Conservation (phyloP, 306 rosid genomes). For the Pterocarpus macrocarpus region DNA sequence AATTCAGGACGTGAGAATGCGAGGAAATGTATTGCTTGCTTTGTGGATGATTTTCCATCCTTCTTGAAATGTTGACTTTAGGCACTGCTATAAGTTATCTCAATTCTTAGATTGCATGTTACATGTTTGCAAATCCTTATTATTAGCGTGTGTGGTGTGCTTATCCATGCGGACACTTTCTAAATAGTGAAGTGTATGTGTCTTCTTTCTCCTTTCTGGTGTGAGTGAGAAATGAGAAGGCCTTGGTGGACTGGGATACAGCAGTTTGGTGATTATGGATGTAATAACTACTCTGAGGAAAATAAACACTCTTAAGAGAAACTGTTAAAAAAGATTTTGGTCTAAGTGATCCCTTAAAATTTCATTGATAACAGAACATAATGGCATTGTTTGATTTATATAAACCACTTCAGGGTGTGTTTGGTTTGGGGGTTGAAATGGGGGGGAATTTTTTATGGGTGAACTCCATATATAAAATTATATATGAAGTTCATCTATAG, state of each 20-base stretch:
- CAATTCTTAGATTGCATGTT: conserved; percentile 25
- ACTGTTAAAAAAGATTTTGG: not conserved
- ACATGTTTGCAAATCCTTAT: conserved; percentile 24
- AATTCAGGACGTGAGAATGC: conserved; percentile 10
- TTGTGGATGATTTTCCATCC: conserved; percentile 34
- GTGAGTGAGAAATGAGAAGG: conserved; percentile 8
- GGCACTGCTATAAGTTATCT: conserved; percentile 25
- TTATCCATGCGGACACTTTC: not conserved
- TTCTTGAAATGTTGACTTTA: conserved; percentile 16
- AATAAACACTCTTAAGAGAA: not conserved
- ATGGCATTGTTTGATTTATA: no score
- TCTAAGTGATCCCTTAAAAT: no score
- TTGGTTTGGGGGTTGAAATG: no score
- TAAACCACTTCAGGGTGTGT: no score
- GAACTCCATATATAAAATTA: no score
- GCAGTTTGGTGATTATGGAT: not conserved
- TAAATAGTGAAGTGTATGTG: not conserved
- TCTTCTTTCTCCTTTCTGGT: conserved; percentile 14
- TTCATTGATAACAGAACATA: no score
- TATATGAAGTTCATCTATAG: not conserved
- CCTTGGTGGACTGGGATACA: not conserved
- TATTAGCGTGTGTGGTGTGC: conserved; percentile 15
- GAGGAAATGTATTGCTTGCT: conserved; percentile 10
- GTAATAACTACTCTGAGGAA: not conserved
- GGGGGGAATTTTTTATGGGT: no score